A percentile compares a stretch with the other conserved stretches of the same genome.
These are phyloP conservation scores for Colletotrichum truncatum DNA, from an alignment of 2,329 filamentous ascomycete genomes.

Conservation along the genomic window DNA sequence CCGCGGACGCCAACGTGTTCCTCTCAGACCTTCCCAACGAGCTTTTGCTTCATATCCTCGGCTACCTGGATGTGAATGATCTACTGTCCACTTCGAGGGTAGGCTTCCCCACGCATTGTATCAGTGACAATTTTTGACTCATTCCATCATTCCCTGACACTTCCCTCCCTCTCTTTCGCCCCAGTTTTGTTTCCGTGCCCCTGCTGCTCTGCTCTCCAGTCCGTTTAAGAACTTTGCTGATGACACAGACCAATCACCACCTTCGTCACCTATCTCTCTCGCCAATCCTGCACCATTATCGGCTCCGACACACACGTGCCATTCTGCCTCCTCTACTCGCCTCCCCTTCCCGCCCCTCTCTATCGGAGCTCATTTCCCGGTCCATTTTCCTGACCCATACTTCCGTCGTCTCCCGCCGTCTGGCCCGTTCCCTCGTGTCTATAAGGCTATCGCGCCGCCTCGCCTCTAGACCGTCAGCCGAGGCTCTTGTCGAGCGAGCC, in stretches of 20 bases:
- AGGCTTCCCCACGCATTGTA: constrained; percentile 39
- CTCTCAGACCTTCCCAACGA: constrained; percentile 60
- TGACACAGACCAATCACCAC: constrained; percentile 65
- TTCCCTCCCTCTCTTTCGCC: not conserved
- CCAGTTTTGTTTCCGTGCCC: not conserved
- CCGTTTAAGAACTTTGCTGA: constrained; percentile 21
- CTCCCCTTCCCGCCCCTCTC: constrained; percentile 65
- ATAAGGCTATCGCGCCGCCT: constrained; percentile 73
- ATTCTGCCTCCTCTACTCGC: constrained; percentile 65
- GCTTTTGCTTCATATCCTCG: constrained; percentile 63
- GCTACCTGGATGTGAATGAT: constrained; percentile 66
- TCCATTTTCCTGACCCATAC: constrained; percentile 75
- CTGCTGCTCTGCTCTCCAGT: not conserved
- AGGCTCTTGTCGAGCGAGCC: constrained; percentile 68
- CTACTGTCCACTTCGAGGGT: constrained; percentile 65
- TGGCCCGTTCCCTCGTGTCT: constrained; percentile 70
- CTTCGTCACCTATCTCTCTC: constrained; percentile 70
- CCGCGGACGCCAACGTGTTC: constrained; percentile 5
- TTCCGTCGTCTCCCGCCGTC: constrained; percentile 69
- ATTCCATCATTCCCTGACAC: not conserved
- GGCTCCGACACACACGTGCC: constrained; percentile 65
- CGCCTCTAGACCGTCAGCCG: constrained; percentile 65
- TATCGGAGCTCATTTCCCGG: constrained; percentile 69
- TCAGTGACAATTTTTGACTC: not conserved
- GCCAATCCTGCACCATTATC: constrained; percentile 71